Conservation (phyloP, 2,329 filamentous ascomycete genomes). For the Phyllosticta citribraziliensis region DNA sequence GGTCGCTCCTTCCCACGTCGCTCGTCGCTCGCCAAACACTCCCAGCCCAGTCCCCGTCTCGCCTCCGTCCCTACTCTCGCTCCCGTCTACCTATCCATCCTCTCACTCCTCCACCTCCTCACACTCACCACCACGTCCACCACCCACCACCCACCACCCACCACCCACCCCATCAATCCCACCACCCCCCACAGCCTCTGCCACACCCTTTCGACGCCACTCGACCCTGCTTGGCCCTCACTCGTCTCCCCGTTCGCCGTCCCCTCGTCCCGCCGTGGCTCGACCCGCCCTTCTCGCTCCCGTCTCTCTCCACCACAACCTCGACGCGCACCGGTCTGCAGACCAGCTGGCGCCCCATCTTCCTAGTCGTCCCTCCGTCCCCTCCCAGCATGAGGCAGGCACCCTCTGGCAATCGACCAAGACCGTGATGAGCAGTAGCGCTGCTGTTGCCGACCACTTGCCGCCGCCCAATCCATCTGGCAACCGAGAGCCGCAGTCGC, state of each 20-base stretch:
- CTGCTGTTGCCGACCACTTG: conserved; percentile 12
- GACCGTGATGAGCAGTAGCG: conserved; percentile 13
- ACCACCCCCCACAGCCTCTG: background rate
- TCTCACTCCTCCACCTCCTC: background rate
- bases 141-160: background rate
- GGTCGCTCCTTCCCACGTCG: background rate
- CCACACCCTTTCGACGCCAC: background rate
- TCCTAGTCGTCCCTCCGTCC: conserved; percentile 4
- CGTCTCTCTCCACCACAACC: background rate
- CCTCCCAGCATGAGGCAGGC: conserved; percentile 11
- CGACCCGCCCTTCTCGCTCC: background rate
- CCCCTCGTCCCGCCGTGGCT: background rate
- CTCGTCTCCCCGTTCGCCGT: background rate
- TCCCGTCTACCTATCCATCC: background rate
- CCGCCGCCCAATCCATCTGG: conserved; percentile 11
- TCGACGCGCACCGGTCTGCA: conserved; percentile 11
- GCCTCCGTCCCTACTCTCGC: too few species aligned
- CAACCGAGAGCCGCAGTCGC: conserved; percentile 10
- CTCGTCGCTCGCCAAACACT: background rate
- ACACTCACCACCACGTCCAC: background rate
- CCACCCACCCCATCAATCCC: background rate
- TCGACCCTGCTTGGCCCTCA: background rate
- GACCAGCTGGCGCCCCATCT: conserved; percentile 9
- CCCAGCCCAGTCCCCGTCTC: background rate
- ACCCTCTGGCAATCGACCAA: conserved; percentile 4